Base-by-base conservation (phyloP, 2,329 filamentous ascomycete species). In the Rutstroemia sp. region DNA sequence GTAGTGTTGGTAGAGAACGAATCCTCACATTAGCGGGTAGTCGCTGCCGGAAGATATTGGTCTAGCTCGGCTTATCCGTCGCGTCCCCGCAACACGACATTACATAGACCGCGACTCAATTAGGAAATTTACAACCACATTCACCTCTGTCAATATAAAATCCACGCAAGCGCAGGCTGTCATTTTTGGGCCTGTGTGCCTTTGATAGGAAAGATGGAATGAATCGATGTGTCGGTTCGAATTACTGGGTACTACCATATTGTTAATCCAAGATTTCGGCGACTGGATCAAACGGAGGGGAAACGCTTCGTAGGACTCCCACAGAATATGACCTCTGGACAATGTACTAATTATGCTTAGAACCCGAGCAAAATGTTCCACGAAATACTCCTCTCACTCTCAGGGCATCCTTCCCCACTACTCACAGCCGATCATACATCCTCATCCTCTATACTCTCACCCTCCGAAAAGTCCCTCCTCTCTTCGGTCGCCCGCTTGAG, bases 301-400 rank as follows among this genome's bases (percentile, higher is more conserved):
- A 23, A 37, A 48, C 25, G 38, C 16, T 27, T 25, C 16, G 49
- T 54, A 52, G n/a, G 17, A 30, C 21, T 47, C 23, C 25, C 21
- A 37, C 41, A 60, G 49, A 52, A 45, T 55, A 21, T 46, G 23
- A 58, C 59, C 58, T 48, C 44, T 25, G 39, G 17, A 30, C 46
- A 37, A 51, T 53, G 41, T 57, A 54, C 42, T 52, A 19, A 55
- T 21, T 25, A 47, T 23, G 23, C 48, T 34, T 25, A 64, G 39
- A 51, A 46, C 44, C 8, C 34, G 48, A 9, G 27, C 54, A 63
- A 41, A 58, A 99, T 99, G 94, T 88, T 99, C 72, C 94, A 97
- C 82, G 94, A 99, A 79, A 90, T 99, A 76, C 84, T 97, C 73
- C 86, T 99, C 73, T 92, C 92, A 72, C 85, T 97, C 73, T 95